These are phyloP conservation scores for Gossypium sturtianum DNA, from an alignment of 345 rosid genomes.

Conservation along the genomic window DNA sequence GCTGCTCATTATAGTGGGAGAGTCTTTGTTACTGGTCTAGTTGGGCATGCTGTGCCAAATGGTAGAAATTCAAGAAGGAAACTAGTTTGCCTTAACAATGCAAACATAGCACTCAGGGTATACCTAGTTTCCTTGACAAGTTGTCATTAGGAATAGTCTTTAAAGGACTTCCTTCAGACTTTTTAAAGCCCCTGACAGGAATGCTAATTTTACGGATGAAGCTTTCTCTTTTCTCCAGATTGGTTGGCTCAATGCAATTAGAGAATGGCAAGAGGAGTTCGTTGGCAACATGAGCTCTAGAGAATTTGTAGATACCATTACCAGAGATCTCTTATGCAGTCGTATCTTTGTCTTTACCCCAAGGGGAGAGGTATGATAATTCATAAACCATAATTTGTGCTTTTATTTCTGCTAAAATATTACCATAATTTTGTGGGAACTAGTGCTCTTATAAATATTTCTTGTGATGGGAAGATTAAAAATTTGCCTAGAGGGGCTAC, in stretches of 20 bases:
- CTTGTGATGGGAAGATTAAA: conserved; percentile 56
- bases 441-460: conserved; percentile 12
- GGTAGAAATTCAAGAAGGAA: conserved; percentile 76
- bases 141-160: conserved; percentile 15
- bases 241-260: conserved; percentile 97
- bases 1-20: conserved; percentile 98
- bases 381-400: not conserved
- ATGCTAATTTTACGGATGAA: conserved; percentile 28
- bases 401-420: not conserved
- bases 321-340: conserved; percentile 90
- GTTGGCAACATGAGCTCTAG: conserved; percentile 99
- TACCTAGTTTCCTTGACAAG: conserved; percentile 18
- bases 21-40: conserved; percentile 62
- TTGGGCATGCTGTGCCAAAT: conserved; percentile 58
- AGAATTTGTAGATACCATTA: conserved; percentile 93
- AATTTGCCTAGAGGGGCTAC: conserved; percentile 95
- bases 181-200: conserved; percentile 14
- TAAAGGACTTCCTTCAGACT: conserved; percentile 5
- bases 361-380: conserved; percentile 59
- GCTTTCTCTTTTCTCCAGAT: conserved; percentile 44
- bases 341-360: conserved; percentile 91
- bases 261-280: conserved; percentile 99
- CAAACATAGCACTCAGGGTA: conserved; percentile 96
- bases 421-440: conserved; percentile 9
- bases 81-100: conserved; percentile 74